A percentile compares a stretch with the other conserved stretches of the same genome.
Evolutionary conservation across 176 grass and related monocot species (phyloP).

Genomic region (Chloris gayana): DNA sequence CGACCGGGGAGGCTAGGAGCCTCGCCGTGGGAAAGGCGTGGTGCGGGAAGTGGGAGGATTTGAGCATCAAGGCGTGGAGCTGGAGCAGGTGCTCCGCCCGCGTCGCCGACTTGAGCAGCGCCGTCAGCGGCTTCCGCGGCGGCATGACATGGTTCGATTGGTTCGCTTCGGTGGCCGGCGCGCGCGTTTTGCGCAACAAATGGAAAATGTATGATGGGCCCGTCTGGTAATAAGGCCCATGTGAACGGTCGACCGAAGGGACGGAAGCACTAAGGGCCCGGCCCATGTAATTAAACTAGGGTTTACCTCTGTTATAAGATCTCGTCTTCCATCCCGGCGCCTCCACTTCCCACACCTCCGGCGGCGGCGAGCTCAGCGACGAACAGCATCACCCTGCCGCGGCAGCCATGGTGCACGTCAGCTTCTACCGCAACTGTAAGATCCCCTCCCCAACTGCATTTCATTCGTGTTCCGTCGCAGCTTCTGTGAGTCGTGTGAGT

Average conservation of each 20-base stretch:
- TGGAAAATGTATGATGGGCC: neutral
- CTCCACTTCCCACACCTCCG: constrained; percentile 9
- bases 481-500: neutral
- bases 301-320: constrained; percentile 21
- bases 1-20: constrained; percentile 57
- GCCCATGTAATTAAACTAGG: constrained; percentile 29
- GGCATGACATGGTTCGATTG: constrained; percentile 12
- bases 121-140: constrained; percentile 28
- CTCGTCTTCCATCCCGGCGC: neutral
- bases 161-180: neutral
- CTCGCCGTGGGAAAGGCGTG: constrained; percentile 53
- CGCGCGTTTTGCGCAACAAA: neutral
- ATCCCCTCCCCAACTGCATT: neutral
- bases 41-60: constrained; percentile 51
- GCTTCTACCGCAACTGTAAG: constrained; percentile 84
- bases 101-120: constrained; percentile 47
- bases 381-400: constrained; percentile 8
- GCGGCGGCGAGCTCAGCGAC: constrained; percentile 21
- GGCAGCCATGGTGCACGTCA: constrained; percentile 71
- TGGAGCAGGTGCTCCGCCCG: constrained; percentile 41
- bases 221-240: neutral
- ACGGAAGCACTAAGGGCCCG: neutral
- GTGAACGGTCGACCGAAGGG: neutral
- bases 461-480: neutral
- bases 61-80: constrained; percentile 55